A percentile compares a stretch with the other conserved stretches of the same genome.
These are phyloP conservation scores for Moniliella sp. DNA, from an alignment of 1,284 basidiomycete genomes.

Conservation along the genomic window DNA sequence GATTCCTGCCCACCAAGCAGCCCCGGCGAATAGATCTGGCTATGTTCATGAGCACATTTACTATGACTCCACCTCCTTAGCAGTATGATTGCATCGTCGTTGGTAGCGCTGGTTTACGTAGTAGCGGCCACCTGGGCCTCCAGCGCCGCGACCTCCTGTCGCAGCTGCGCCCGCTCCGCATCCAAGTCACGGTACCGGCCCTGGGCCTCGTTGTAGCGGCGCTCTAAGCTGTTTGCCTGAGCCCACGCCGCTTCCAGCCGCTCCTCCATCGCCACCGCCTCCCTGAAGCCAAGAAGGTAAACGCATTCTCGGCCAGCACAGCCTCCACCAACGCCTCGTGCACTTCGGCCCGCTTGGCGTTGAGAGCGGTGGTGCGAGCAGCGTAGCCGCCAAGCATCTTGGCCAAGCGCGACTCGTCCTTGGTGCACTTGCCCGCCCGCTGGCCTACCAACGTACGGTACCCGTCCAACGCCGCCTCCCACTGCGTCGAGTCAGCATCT, in stretches of 20 bases:
- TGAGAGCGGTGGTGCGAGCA: slow-evolving; percentile 50
- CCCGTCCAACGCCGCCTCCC: slow-evolving; percentile 44
- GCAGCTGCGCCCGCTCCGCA: slow-evolving; percentile 3
- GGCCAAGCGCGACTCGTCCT: slow-evolving; percentile 73
- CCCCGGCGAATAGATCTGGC: no score
- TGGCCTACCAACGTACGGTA: slow-evolving; percentile 55
- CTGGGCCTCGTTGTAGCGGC: slow-evolving; percentile 16
- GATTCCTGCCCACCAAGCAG: no score
- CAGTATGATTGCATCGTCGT: no score
- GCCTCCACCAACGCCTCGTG: slow-evolving; percentile 10
- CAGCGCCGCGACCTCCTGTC: not conserved
- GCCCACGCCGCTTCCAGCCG: slow-evolving; percentile 10
- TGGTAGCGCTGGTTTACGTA: no score
- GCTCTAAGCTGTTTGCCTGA: slow-evolving; percentile 16
- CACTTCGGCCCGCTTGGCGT: slow-evolving; percentile 34
- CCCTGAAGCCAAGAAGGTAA: slow-evolving; percentile 13
- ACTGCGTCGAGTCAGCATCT: no score
- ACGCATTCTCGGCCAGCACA: slow-evolving; percentile 10
- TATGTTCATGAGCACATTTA: no score
- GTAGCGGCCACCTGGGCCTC: no score
- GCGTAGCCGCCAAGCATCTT: slow-evolving; percentile 77
- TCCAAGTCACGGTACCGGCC: slow-evolving; percentile 11
- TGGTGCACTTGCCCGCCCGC: slow-evolving; percentile 57
- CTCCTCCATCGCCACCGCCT: slow-evolving; percentile 14
- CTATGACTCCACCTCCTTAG: no score